A percentile compares a stretch with the other conserved stretches of the same genome.
Conservation (phyloP, 2,329 filamentous ascomycete species). For the Ascochyta lentis region DNA sequence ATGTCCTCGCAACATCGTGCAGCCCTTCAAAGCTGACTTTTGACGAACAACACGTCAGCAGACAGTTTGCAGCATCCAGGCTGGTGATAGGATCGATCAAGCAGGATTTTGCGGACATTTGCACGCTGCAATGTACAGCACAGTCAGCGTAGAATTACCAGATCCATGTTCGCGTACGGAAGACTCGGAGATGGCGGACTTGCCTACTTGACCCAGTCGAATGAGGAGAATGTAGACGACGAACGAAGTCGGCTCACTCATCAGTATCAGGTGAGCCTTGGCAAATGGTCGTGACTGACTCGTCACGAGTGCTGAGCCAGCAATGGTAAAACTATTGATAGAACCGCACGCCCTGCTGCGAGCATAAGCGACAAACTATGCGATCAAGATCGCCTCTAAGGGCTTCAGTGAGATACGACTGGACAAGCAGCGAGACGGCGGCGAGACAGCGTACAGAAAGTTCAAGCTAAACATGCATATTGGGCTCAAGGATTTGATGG, state of each 20-base stretch:
- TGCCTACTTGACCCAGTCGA: neutral
- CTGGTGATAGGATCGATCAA: neutral
- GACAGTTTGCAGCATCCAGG: neutral
- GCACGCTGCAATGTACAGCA: slow-evolving; percentile 4
- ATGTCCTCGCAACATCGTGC: neutral
- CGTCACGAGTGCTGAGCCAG: neutral
- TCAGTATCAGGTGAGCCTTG: slow-evolving; percentile 14
- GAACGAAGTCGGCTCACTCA: slow-evolving; percentile 2
- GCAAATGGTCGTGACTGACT: neutral
- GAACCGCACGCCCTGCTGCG: neutral
- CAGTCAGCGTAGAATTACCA: slow-evolving; percentile 12
- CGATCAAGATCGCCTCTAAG: neutral
- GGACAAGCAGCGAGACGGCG: neutral
- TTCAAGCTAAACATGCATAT: neutral
- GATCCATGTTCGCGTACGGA: neutral
- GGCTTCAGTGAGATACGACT: neutral
- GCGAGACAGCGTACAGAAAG: neutral
- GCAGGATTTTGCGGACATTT: slow-evolving; percentile 4
- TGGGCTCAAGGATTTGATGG: neutral
- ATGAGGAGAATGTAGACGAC: slow-evolving; percentile 1
- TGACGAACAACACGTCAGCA: slow-evolving; percentile 7
- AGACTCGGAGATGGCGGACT: neutral
- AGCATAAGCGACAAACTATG: slow-evolving; percentile 5
- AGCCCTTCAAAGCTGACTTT: slow-evolving; percentile 3
- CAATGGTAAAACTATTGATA: slow-evolving; percentile 7